Evolutionary conservation across 106 monocot genomes (phyloP), one percentile per base, ranked within the genome.

Genomic region (Dioscorea zingiberensis): DNA sequence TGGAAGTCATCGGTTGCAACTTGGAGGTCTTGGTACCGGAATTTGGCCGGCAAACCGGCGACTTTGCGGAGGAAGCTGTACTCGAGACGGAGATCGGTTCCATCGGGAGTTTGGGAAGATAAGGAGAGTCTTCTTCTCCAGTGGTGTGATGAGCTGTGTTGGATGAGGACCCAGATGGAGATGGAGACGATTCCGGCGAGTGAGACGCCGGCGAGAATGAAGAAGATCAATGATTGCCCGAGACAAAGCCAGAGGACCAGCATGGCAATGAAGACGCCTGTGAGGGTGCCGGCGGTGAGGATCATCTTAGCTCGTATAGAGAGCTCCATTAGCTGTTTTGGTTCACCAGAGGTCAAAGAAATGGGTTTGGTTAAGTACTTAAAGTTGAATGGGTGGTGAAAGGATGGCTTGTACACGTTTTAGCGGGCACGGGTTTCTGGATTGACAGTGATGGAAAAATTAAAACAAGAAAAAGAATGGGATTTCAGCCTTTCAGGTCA

Each of bases 1-100:
- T 28, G 63, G 72, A 88, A 88, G 54, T 72, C 38, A 44, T 75
- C 58, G 10, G 87, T 88, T 2, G 83, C 87, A 10, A 21, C 55
- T 27, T 58, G 73, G 23, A 87, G 73, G 44, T 60, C 64, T 21
- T 74, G 68, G 74, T 71, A 72, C 11, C 19, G 38, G 65, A 87
- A 78, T 17, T 59, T 77, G 30, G 48, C 69, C 11, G 80, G 83
- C 51, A 83, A 24, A n/a, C 72, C 63, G 14, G 72, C 72, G 24
- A 72, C 72, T 54, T 63, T 72, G 32, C 54, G 72, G 44, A 72
- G 62, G 63, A 72, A 72, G 63, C 63, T 62, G 54, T 63, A 63
- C 13, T 72, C 62, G 17, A 44, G 44, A 16, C 62, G 63, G 54
- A 72, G 51, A 29, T 64, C 54, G 18, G 55, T 32, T 28, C 72